A percentile compares a stretch with the other conserved stretches of the same genome.
Evolutionary conservation across 23 red algal species (phyloP).

Genomic region (Cyanidiococcus yangmingshanensis): DNA sequence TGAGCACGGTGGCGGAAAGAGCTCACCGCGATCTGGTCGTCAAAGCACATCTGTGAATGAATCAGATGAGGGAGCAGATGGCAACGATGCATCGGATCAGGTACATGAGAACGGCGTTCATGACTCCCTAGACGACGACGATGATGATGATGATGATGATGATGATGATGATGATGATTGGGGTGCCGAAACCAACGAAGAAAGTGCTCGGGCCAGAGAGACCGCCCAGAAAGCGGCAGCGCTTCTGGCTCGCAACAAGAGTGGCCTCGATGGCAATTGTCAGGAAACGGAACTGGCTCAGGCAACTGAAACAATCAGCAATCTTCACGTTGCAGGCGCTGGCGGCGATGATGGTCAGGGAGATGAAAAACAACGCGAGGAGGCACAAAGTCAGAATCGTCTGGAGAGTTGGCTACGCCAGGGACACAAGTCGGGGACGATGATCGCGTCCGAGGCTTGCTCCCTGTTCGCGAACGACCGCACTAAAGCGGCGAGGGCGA

Average conservation of each 20-base stretch:
- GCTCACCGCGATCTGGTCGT: not conserved
- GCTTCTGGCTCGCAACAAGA: not conserved
- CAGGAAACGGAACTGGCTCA: not conserved
- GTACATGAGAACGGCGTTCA: not conserved
- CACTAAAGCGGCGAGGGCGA: not conserved
- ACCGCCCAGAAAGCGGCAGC: slow-evolving; percentile 16
- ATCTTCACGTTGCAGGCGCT: not conserved
- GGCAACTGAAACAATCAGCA: not conserved
- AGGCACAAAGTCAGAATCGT: too few species aligned
- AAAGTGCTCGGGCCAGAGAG: not conserved
- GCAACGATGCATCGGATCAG: too few species aligned
- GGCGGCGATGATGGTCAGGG: not conserved
- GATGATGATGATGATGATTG: slow-evolving; percentile 23
- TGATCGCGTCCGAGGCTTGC: not conserved
- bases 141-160: not conserved
- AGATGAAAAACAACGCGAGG: not conserved
- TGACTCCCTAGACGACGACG: not conserved
- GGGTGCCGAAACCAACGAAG: not conserved
- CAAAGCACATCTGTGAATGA: not conserved
- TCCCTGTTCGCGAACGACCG: not conserved
- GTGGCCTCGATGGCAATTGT: too few species aligned
- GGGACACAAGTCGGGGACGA: not conserved
- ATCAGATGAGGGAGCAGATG: not conserved
- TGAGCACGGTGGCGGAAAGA: slow-evolving; percentile 46
- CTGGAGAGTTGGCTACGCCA: not conserved